Conservation (phyloP, 176 grass and related monocot genomes). For the Rhynchospora pubera region DNA sequence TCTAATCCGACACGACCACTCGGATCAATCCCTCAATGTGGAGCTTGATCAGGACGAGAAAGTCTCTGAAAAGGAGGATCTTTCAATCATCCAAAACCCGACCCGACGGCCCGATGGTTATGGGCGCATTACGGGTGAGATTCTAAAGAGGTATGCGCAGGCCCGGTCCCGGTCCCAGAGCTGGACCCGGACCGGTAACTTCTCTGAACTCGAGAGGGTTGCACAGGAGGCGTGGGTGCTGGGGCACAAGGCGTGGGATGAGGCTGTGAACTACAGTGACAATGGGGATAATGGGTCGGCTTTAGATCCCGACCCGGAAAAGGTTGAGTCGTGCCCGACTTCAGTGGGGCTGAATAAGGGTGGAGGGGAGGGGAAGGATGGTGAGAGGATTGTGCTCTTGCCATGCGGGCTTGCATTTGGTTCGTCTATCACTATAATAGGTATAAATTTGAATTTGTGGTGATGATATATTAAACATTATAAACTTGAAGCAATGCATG, state of each 20-base stretch:
- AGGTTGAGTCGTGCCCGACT: slow-evolving; percentile 34
- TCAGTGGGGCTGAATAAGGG: slow-evolving; percentile 24
- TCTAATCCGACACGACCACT: slow-evolving; percentile 12
- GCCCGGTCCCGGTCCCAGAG: not conserved
- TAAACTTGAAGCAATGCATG: not conserved
- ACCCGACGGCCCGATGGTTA: slow-evolving; percentile 25
- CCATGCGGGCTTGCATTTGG: slow-evolving; percentile 68
- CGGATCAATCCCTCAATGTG: slow-evolving; percentile 16
- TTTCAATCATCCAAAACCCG: slow-evolving; percentile 1
- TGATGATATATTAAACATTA: not conserved
- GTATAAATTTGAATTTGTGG: not conserved
- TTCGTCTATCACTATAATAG: slow-evolving; percentile 76
- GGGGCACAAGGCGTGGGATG: slow-evolving; percentile 55
- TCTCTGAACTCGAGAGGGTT: slow-evolving; percentile 68
- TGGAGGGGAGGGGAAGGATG: not conserved
- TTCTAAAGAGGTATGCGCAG: slow-evolving; percentile 29
- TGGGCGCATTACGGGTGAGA: slow-evolving; percentile 65
- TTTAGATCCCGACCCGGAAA: slow-evolving; percentile 2
- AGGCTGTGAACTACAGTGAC: slow-evolving; percentile 43
- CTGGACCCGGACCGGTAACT: slow-evolving; percentile 46
- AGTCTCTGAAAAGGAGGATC: slow-evolving; percentile 2
- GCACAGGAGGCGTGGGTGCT: slow-evolving; percentile 61
- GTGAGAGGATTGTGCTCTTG: slow-evolving; percentile 30
- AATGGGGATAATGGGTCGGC: slow-evolving; percentile 3
- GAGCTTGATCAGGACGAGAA: not conserved